Base-by-base conservation (phyloP, 2,329 filamentous ascomycete genomes). In the Monosporascus sp. region DNA sequence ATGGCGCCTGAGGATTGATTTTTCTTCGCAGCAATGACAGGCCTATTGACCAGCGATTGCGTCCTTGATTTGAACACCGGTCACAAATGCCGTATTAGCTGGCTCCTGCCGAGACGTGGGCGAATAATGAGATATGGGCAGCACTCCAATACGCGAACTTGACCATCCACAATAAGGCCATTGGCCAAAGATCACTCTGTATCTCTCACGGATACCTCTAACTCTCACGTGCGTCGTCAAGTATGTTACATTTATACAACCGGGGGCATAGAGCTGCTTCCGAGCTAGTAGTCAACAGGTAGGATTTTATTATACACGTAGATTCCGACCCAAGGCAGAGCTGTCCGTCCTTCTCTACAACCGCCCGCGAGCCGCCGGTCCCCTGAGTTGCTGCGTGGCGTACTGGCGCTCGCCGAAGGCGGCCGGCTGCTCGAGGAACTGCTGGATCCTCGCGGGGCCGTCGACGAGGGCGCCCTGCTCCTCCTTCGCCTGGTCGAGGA, bases 401-500 rank as follows among this genome's bases (percentile, higher is more conserved):
- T 49, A 28, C 7, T 55, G 41, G 11, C 50, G 51, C 3, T 45
- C 18, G 35, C 31, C 38, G 17, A 7, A 20, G n/a, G 28, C 9
- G 35, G 15, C 26, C 5, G 50, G 45, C 49, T 52, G 18, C 37
- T 52, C 58, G 54, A 76, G 63, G 49, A 68, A 71, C 37, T 67
- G 53, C 45, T 79, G 68, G 51, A 85, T 78, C 52, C 66, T 69
- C 63, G 75, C 64, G 37, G 70, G 61, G n/a, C 85, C 85, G 62
- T 85, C 74, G n/a, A 92, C 70, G 48, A 89, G 59, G 54, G 68
- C 66, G 18, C 84, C 84, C 17, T 77, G 71, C 50, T 83, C 71
- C 53, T 72, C 70, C 64, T 74, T 80, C 63, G 74, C 56, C 56
- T 79, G 70, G 60, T 93, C 88, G 28, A 77, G 69, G 54, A 78